Conservation (phyloP, 306 rosid species). For the Medicago lupulina region DNA sequence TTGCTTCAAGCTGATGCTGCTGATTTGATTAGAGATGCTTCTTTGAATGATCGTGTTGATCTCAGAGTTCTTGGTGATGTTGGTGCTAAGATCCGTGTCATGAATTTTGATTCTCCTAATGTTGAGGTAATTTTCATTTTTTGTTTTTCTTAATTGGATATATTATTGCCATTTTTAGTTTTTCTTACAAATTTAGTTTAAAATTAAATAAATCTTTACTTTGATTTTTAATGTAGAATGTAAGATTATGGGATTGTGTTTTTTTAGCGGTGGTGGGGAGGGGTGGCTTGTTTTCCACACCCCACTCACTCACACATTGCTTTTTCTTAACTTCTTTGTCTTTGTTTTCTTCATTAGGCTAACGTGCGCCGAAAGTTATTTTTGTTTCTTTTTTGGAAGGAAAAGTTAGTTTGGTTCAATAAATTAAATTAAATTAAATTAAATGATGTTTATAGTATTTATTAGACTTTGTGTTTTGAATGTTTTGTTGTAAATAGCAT, state of each 20-base stretch:
- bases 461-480: no score
- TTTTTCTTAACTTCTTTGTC: slow-evolving; percentile 33
- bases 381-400: neutral
- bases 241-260: neutral
- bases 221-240: neutral
- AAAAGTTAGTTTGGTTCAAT: neutral
- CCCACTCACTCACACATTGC: slow-evolving; percentile 2
- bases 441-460: no score
- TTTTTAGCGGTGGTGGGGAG: neutral
- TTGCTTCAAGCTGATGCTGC: slow-evolving; percentile 87
- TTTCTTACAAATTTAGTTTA: no score
- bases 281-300: neutral
- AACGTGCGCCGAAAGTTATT: slow-evolving; percentile 42
- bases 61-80: slow-evolving; percentile 84
- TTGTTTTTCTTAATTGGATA: no score
- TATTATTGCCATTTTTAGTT: neutral
- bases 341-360: neutral
- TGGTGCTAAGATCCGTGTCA: slow-evolving; percentile 96
- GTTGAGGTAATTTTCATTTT: slow-evolving; percentile 64
- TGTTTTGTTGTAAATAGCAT: no score
- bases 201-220: neutral
- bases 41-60: slow-evolving; percentile 87
- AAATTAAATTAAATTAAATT: neutral
- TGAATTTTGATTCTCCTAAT: slow-evolving; percentile 80
- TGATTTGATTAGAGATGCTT: slow-evolving; percentile 78